These are phyloP conservation scores for Buxus sempervirens DNA, from an alignment of 164 flowering plant species.

Conservation along the genomic window DNA sequence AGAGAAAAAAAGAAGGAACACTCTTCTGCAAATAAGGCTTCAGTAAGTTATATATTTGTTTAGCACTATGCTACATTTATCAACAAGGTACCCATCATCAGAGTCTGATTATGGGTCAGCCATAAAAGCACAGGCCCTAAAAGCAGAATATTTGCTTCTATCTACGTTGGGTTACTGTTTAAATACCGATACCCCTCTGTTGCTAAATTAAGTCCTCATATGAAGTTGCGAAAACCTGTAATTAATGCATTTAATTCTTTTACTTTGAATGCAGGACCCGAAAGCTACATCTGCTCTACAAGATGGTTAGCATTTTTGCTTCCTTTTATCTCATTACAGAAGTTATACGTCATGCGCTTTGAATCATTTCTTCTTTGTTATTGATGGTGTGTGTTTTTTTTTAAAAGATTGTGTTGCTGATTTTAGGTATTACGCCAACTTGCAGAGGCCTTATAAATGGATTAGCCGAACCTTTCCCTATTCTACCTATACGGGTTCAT, in stretches of 20 bases:
- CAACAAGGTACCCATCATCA: no score
- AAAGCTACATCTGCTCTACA: constrained; percentile 33
- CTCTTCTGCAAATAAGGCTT: constrained; percentile 15
- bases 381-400: background rate
- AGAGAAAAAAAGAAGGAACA: constrained; percentile 11
- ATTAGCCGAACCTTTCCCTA: no score
- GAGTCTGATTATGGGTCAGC: background rate
- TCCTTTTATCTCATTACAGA: background rate
- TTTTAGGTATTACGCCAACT: background rate
- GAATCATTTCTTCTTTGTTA: background rate
- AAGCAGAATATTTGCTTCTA: background rate
- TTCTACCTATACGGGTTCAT: no score
- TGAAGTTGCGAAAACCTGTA: background rate
- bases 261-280: constrained; percentile 30
- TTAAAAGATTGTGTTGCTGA: background rate
- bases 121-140: background rate
- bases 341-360: background rate
- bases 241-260: background rate
- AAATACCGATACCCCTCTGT: background rate
- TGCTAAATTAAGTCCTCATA: background rate
- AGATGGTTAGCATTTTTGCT: constrained; percentile 40
- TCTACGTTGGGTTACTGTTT: background rate
- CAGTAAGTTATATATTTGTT: constrained; percentile 16
- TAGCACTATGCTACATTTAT: background rate
- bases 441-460: background rate